These are phyloP conservation scores for Boletus rex-veris DNA, from an alignment of 768 basidiomycete genomes.

Conservation along the genomic window DNA sequence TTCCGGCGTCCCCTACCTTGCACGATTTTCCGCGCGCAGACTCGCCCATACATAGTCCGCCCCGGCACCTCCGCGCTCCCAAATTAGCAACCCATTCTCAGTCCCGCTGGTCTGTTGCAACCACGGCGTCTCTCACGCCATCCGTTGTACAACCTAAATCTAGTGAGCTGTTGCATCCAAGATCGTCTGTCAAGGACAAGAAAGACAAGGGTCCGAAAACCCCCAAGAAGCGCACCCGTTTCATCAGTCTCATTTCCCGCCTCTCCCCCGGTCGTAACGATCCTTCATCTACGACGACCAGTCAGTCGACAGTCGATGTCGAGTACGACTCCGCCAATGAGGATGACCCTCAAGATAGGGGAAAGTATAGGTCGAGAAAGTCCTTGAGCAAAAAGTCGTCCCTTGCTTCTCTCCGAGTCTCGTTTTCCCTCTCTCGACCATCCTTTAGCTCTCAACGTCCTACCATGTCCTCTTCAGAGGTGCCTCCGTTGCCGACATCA, in stretches of 20 bases:
- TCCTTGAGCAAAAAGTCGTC: constrained; percentile 29
- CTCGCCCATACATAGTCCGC: neutral
- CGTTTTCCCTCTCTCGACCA: constrained; percentile 29
- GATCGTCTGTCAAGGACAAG: constrained; percentile 13
- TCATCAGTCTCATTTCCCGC: constrained; percentile 32
- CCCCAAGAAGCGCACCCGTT: constrained; percentile 31
- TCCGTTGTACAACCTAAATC: constrained; percentile 15
- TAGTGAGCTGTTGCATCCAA: constrained; percentile 3
- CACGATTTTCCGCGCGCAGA: neutral
- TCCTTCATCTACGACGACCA: constrained; percentile 1
- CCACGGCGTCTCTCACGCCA: constrained; percentile 27
- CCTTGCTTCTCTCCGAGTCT: constrained; percentile 28
- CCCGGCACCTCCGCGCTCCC: constrained; percentile 4
- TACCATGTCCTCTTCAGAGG: constrained; percentile 13
- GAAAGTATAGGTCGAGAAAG: constrained; percentile 15
- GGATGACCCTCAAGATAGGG: constrained; percentile 18
- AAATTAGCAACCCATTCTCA: constrained; percentile 8
- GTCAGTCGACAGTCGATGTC: neutral
- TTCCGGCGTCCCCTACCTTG: constrained; percentile 8
- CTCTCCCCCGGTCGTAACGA: constrained; percentile 31
- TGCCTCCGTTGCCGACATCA: constrained; percentile 27
- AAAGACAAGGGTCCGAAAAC: constrained; percentile 24
- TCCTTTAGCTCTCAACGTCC: constrained; percentile 30
- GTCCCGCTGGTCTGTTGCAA: constrained; percentile 31
- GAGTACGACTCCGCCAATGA: constrained; percentile 26